phyloP scores from a whole-genome alignment of 305 asterid species.

The Fraxinus floribunda region DNA sequence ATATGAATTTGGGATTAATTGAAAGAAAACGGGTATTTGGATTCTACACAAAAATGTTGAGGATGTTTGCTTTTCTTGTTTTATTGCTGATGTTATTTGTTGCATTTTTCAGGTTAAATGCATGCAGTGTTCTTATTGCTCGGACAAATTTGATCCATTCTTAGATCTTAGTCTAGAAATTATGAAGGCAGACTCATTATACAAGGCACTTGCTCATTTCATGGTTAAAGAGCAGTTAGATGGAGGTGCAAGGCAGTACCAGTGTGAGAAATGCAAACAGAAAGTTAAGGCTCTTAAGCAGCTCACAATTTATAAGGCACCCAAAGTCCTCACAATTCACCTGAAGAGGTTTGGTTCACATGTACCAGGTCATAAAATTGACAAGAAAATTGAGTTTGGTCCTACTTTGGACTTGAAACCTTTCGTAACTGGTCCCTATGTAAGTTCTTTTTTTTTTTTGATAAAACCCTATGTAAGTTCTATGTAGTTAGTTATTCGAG shows the following conservation, averaged over 20 bases:
- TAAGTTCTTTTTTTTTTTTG: conserved; percentile 32
- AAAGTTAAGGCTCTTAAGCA: conserved; percentile 91
- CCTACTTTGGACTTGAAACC: conserved; percentile 82
- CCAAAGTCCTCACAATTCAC: conserved; percentile 89
- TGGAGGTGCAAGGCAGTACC: conserved; percentile 88
- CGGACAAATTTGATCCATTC: conserved; percentile 90
- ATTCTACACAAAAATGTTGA: not conserved
- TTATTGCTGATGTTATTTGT: conserved; percentile 3
- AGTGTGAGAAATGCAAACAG: conserved; percentile 92
- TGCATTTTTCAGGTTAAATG: conserved; percentile 72
- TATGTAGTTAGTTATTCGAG: not conserved
- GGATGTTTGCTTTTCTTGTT: not conserved
- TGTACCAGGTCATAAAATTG: conserved; percentile 66
- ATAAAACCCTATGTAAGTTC: conserved; percentile 58
- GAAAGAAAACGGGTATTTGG: not conserved
- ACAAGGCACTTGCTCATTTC: conserved; percentile 76
- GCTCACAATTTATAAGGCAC: conserved; percentile 80
- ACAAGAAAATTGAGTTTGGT: conserved; percentile 58
- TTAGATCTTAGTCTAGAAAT: conserved; percentile 94
- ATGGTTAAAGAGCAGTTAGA: conserved; percentile 82
- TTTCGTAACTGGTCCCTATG: conserved; percentile 78
- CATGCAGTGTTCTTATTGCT: conserved; percentile 87
- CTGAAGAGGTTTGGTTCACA: conserved; percentile 80
- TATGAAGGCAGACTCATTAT: conserved; percentile 63
- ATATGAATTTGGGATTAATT: not conserved